These are phyloP conservation scores for Sonneratia caseolaris DNA, from an alignment of 345 rosid genomes.

Conservation along the genomic window DNA sequence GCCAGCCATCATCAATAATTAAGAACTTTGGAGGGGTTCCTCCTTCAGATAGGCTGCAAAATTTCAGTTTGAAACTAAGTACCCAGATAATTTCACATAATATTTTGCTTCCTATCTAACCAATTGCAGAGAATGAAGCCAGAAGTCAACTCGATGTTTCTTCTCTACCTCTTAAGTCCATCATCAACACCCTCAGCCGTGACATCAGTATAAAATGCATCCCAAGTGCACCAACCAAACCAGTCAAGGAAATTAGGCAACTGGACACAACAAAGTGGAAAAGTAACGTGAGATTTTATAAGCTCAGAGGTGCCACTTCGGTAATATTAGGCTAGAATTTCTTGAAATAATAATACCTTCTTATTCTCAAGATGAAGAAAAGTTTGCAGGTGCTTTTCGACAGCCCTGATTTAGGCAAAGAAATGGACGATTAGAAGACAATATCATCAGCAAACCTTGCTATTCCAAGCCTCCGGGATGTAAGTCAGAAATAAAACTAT, in stretches of 20 bases:
- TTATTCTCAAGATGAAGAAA: constrained; percentile 82
- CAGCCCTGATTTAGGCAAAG: constrained; percentile 41
- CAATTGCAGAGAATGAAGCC: neutral
- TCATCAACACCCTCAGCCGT: constrained; percentile 91
- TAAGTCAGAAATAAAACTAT: neutral
- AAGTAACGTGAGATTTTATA: neutral
- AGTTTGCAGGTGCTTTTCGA: constrained; percentile 82
- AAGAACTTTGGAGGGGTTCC: constrained; percentile 91
- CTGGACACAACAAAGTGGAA: constrained; percentile 17
- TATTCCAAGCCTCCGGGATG: neutral
- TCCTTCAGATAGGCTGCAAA: constrained; percentile 74
- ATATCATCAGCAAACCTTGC: neutral
- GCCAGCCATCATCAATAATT: constrained; percentile 98
- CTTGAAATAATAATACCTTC: constrained; percentile 32
- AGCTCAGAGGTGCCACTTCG: neutral
- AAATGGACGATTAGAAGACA: neutral
- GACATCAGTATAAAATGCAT: constrained; percentile 93
- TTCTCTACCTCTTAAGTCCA: constrained; percentile 74
- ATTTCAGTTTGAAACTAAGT: constrained; percentile 13
- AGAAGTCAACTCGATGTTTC: constrained; percentile 2
- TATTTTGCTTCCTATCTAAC: neutral
- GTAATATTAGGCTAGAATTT: neutral
- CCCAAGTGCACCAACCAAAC: constrained; percentile 99
- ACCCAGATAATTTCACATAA: constrained; percentile 1
- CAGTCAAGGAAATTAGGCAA: constrained; percentile 85